Evolutionary conservation across 2,329 filamentous ascomycete genomes (phyloP), one percentile per base, ranked within the genome.

Genomic region (Anisogramma anomala): DNA sequence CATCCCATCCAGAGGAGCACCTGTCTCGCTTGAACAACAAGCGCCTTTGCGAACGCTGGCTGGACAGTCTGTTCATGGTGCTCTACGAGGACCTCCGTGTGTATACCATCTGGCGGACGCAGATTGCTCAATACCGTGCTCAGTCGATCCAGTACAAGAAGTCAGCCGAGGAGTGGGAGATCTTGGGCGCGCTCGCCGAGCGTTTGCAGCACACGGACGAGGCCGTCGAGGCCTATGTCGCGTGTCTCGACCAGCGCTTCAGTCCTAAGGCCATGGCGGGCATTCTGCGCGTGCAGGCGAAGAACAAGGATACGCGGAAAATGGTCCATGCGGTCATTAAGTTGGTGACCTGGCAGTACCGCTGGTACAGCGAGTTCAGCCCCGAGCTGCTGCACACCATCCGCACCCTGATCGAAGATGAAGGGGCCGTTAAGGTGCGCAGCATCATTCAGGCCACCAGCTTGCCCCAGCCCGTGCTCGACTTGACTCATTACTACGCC

Each of bases 311-410:
- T 61, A 87, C 84, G 3, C 71, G 86, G 47, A 83, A 87, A 46
- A 85, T 81, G 43, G 73, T 96, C 6, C 82, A 79, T 20, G 80
- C 84, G n/a, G 70, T 95, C 44, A 95, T 98, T 50, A 72, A 87
- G 39, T 68, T 98, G 31, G 85, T 96, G 25, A 91, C 89, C 10
- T 98, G 91, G 91, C 91, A 98, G 65, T 98, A 95, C 64, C 74
- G 91, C 52, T 98, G 91, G 91, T 98, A 98, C 66, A 95, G 88
- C 42, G 91, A 98, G 74, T 98, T 98, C 65, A 95, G 88, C 14
- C 91, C 91, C 1, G 80, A 88, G 49, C 72, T 98, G 32, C 74
- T 98, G 40, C 85, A 80, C 61, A 82, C 84, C 3, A 84, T 96
- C 55, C 81, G 91, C 48, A 87, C 84, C 50, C 69, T 98, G 50